Percentiles rank a stretch among this genome's conserved stretches.
Conservation (phyloP, 495 filamentous ascomycete species). For the Hyphodiscus hymeniophilus region DNA sequence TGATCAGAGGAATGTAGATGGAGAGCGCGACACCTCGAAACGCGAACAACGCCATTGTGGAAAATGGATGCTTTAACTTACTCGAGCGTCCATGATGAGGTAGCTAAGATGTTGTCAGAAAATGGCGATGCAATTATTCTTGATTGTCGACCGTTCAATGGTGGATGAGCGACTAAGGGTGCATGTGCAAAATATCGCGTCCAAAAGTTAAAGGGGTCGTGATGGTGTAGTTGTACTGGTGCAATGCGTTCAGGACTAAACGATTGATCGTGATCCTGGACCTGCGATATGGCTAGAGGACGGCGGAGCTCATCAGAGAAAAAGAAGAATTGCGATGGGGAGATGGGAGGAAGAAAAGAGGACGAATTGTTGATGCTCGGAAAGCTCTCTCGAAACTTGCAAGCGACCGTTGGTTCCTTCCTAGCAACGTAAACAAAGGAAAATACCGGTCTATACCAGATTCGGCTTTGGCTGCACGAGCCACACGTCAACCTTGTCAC, state of each 20-base stretch:
- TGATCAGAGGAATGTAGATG: constrained; percentile 8
- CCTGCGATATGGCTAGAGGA: neutral
- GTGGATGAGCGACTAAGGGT: no score
- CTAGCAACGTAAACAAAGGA: no score
- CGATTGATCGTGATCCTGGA: neutral
- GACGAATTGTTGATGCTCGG: no score
- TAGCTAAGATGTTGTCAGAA: constrained; percentile 22
- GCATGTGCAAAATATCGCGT: constrained; percentile 22
- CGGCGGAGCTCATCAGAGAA: neutral
- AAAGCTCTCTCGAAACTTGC: no score
- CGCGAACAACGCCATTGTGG: no score
- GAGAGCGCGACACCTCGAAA: neutral
- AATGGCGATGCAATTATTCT: constrained; percentile 11
- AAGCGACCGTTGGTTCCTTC: no score
- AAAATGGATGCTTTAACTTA: no score
- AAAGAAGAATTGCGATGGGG: neutral
- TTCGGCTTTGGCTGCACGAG: no score
- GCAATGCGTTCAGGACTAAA: neutral
- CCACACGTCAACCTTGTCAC: no score
- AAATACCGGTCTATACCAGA: no score
- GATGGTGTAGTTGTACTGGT: neutral
- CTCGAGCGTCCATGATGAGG: constrained; percentile 28
- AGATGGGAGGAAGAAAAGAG: neutral
- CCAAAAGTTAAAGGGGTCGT: constrained; percentile 17
- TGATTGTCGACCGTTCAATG: constrained; percentile 7